Evolutionary conservation across 148 eudicot genomes (phyloP).

Genomic region (Rhododendron molle): DNA sequence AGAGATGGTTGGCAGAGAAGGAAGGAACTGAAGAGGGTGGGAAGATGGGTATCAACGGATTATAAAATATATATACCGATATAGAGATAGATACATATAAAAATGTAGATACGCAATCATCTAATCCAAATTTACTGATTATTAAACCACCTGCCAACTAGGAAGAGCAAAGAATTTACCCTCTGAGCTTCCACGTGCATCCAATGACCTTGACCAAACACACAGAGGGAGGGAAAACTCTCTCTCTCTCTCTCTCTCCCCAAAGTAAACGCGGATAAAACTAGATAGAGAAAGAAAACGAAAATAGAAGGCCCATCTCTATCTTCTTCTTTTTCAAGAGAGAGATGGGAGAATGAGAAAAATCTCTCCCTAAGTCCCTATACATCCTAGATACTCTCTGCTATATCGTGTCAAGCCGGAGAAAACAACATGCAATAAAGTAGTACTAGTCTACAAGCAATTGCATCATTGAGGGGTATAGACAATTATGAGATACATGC

Average conservation of each 20-base stretch:
- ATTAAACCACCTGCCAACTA: background rate
- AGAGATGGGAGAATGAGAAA: background rate
- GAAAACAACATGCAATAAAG: background rate
- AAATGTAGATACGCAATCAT: conserved; percentile 4
- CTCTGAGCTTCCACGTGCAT: conserved; percentile 29
- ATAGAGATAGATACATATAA: background rate
- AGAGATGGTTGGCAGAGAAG: conserved; percentile 34
- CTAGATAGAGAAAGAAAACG: background rate
- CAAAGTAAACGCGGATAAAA: conserved; percentile 11
- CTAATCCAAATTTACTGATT: conserved; percentile 13
- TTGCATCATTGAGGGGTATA: background rate
- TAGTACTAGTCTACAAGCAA: background rate
- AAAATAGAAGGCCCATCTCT: conserved; percentile 14
- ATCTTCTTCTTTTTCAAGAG: conserved; percentile 7
- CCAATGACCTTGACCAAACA: conserved; percentile 25
- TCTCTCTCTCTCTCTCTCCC: background rate
- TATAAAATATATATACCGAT: conserved; percentile 7
- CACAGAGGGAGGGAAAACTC: background rate
- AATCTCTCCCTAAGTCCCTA: background rate
- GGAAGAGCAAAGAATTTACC: conserved; percentile 22
- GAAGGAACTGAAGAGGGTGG: conserved; percentile 32
- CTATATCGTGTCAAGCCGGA: background rate
- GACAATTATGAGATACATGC: background rate
- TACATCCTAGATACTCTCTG: background rate
- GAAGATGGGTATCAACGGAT: conserved; percentile 46